Conservation (phyloP, 2,329 filamentous ascomycete species). For the Alternaria arbusti region DNA sequence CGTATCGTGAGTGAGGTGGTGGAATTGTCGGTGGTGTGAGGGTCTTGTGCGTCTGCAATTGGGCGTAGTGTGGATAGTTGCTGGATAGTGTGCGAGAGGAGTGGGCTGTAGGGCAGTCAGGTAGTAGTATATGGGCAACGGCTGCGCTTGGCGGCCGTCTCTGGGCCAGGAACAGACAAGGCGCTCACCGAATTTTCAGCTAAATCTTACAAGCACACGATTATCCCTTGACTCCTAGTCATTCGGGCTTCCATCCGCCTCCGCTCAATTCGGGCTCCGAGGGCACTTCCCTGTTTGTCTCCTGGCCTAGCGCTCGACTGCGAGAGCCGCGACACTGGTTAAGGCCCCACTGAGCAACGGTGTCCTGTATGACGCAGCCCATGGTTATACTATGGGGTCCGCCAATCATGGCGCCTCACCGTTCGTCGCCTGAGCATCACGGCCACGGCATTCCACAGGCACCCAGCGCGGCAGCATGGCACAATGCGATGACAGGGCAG, state of each 20-base stretch:
- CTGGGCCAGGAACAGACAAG: slow-evolving; percentile 14
- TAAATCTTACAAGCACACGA: slow-evolving; percentile 14
- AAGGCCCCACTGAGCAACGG: slow-evolving; percentile 13
- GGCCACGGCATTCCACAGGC: not conserved
- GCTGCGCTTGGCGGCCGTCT: slow-evolving; percentile 1
- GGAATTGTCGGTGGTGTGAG: not conserved
- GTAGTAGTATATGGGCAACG: slow-evolving; percentile 9
- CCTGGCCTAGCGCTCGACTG: slow-evolving; percentile 11
- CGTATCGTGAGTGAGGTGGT: not conserved
- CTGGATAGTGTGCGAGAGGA: not conserved
- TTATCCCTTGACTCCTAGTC: slow-evolving; percentile 12
- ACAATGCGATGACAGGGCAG: not conserved
- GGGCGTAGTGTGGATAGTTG: not conserved
- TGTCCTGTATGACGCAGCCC: slow-evolving; percentile 14
- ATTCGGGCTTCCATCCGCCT: slow-evolving; percentile 8
- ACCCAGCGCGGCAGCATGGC: not conserved
- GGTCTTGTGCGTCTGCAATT: not conserved
- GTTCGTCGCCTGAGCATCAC: not conserved
- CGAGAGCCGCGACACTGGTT: slow-evolving; percentile 13
- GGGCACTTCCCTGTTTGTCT: slow-evolving; percentile 13
- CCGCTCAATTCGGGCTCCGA: slow-evolving; percentile 11
- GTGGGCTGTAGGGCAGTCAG: slow-evolving; percentile 3
- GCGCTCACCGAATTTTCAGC: slow-evolving; percentile 13
- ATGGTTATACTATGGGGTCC: not conserved
- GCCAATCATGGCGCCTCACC: slow-evolving; percentile 4